These are phyloP conservation scores for Allium cepa DNA, from an alignment of 106 monocot genomes.

Conservation along the genomic window DNA sequence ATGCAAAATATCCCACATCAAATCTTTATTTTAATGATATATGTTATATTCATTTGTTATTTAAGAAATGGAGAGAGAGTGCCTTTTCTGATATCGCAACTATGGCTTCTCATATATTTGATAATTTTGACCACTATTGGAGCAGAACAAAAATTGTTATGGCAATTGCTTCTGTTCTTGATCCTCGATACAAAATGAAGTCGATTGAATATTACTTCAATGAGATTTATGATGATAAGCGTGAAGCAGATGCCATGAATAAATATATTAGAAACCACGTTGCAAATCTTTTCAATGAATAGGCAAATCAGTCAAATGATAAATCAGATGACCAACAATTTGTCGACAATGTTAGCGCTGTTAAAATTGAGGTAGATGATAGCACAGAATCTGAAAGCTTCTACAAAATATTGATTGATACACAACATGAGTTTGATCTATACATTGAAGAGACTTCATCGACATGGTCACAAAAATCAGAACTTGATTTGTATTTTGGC, in stretches of 20 bases:
- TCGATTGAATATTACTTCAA: constrained; percentile 59
- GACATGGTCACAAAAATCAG: constrained; percentile 39
- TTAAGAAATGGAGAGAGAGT: constrained; percentile 34
- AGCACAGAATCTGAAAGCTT: constrained; percentile 24
- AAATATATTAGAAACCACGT: constrained; percentile 36
- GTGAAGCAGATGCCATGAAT: constrained; percentile 28
- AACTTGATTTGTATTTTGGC: constrained; percentile 61
- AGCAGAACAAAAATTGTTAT: constrained; percentile 31
- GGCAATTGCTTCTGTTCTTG: constrained; percentile 62
- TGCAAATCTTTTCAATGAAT: constrained; percentile 45
- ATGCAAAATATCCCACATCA: constrained; percentile 38
- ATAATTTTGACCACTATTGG: constrained; percentile 65
- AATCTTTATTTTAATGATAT: constrained; percentile 75
- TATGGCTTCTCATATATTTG: constrained; percentile 44
- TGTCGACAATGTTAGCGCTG: constrained; percentile 18
- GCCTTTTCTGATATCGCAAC: constrained; percentile 23
- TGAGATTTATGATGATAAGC: constrained; percentile 33
- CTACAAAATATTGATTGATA: constrained; percentile 40
- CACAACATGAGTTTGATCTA: constrained; percentile 49
- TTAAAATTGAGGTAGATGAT: constrained; percentile 4
- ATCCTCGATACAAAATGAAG: constrained; percentile 82
- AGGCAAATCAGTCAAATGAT: constrained; percentile 26
- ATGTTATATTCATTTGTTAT: constrained; percentile 44
- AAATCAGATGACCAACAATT: constrained; percentile 17
- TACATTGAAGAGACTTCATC: constrained; percentile 46